Conservation (phyloP, 495 filamentous ascomycete species). For the Penicillium parvum region DNA sequence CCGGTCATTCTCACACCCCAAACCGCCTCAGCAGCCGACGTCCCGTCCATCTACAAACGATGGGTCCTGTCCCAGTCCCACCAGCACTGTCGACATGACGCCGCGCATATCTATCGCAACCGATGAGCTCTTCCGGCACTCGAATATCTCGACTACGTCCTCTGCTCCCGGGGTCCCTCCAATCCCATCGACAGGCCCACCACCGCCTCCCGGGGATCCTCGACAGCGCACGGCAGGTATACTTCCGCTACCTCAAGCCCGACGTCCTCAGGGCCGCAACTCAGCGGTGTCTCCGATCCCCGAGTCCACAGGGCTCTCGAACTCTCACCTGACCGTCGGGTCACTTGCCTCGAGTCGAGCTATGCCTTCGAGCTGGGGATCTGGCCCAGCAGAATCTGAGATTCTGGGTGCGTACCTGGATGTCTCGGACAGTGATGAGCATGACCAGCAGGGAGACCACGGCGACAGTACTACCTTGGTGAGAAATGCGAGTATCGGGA, state of each 20-base stretch:
- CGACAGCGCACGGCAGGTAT: slow-evolving; percentile 25
- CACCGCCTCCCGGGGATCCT: slow-evolving; percentile 7
- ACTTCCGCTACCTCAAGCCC: slow-evolving; percentile 21
- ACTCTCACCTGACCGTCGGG: slow-evolving; percentile 45
- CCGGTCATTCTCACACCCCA: slow-evolving; percentile 47
- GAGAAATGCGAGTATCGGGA: slow-evolving; percentile 72
- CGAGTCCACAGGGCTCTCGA: slow-evolving; percentile 62
- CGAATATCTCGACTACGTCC: slow-evolving; percentile 27
- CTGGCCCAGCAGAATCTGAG: slow-evolving; percentile 47
- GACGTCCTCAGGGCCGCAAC: slow-evolving; percentile 39
- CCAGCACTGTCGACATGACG: slow-evolving; percentile 22
- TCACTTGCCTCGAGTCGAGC: slow-evolving; percentile 80
- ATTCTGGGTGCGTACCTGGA: slow-evolving; percentile 40
- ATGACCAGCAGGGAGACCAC: slow-evolving; percentile 32
- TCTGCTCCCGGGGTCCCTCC: slow-evolving; percentile 47
- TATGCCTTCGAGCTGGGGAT: slow-evolving; percentile 68
- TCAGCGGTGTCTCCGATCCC: slow-evolving; percentile 85
- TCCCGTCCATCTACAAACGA: slow-evolving; percentile 23
- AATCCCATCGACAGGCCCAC: slow-evolving; percentile 13
- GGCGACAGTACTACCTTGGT: slow-evolving; percentile 62
- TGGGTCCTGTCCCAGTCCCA: slow-evolving; percentile 34
- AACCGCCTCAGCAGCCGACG: slow-evolving; percentile 28
- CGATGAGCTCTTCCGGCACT: slow-evolving; percentile 33
- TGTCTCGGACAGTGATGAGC: slow-evolving; percentile 32
- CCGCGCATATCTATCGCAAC: slow-evolving; percentile 29